Evolutionary conservation across 371 early-diverging fungal genomes (phyloP).

Genomic region (Parasitella parasitica): DNA sequence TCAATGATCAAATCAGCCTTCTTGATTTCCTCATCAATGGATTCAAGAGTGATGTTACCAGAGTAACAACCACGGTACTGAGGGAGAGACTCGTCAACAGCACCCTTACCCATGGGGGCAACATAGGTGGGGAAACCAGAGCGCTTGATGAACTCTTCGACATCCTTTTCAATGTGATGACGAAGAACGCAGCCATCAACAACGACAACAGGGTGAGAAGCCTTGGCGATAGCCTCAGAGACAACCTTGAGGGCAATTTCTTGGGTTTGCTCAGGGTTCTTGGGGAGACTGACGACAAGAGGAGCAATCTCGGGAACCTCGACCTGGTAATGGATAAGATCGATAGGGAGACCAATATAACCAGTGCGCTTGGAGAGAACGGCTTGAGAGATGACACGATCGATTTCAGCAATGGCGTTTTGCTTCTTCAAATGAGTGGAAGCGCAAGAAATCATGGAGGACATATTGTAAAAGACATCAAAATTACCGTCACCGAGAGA

Average conservation of each 20-base stretch:
- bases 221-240: constrained; percentile 26
- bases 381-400: constrained; percentile 31
- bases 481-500: constrained; percentile 59
- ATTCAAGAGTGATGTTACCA: constrained; percentile 34
- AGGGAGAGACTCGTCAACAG: constrained; percentile 32
- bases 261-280: constrained; percentile 34
- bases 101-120: constrained; percentile 55
- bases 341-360: constrained; percentile 54
- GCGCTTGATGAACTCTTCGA: constrained; percentile 30
- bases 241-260: constrained; percentile 30
- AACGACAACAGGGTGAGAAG: constrained; percentile 45
- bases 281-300: constrained; percentile 18
- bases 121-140: constrained; percentile 43
- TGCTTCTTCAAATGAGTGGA: constrained; percentile 30
- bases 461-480: constrained; percentile 42
- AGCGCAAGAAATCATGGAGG: constrained; percentile 42
- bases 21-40: constrained; percentile 35
- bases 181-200: constrained; percentile 52
- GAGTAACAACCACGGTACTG: constrained; percentile 47
- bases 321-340: constrained; percentile 38
- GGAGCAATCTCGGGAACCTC: constrained; percentile 23
- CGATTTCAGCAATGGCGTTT: constrained; percentile 43
- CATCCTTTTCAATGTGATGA: constrained; percentile 28
- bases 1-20: constrained; percentile 45
- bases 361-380: constrained; percentile 35